Evolutionary conservation across 495 filamentous ascomycete genomes (phyloP).

Genomic region (Penicillium manginii): DNA sequence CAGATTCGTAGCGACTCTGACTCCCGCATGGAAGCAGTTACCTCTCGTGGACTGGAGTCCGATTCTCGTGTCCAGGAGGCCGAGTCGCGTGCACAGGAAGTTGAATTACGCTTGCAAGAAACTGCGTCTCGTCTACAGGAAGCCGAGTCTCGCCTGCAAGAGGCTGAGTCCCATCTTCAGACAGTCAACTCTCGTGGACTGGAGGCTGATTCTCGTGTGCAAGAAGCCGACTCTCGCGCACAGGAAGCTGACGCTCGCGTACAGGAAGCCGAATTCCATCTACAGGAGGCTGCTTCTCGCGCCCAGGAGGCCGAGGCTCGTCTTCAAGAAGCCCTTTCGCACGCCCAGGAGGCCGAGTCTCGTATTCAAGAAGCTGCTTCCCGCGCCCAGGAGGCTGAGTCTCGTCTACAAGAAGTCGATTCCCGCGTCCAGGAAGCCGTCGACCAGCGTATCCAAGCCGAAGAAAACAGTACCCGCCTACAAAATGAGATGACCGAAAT

Average conservation of each 20-base stretch:
- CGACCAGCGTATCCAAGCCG: conserved; percentile 33
- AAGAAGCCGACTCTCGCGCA: background rate
- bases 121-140: conserved; percentile 1
- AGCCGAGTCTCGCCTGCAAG: conserved; percentile 3
- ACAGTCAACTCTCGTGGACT: no score
- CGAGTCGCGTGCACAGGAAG: conserved; percentile 1
- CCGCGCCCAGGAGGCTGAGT: conserved; percentile 9
- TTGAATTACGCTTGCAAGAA: conserved; percentile 6
- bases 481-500: conserved; percentile 70
- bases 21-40: conserved; percentile 34
- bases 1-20: conserved; percentile 42
- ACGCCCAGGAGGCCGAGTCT: background rate
- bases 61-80: conserved; percentile 1
- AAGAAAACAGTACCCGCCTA: conserved; percentile 56
- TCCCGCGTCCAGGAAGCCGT: conserved; percentile 26
- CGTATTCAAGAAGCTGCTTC: conserved; percentile 11
- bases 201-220: no score
- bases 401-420: conserved; percentile 22
- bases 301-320: background rate
- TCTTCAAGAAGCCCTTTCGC: no score
- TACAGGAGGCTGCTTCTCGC: conserved; percentile 27
- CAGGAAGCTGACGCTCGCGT: background rate
- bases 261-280: conserved; percentile 23
- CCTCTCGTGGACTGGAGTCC: conserved; percentile 4
- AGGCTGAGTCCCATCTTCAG: background rate